A percentile compares a stretch with the other conserved stretches of the same genome.
These are phyloP conservation scores for Furcasterigmium sp. DNA, from an alignment of 2,329 filamentous ascomycete species.

Conservation along the genomic window DNA sequence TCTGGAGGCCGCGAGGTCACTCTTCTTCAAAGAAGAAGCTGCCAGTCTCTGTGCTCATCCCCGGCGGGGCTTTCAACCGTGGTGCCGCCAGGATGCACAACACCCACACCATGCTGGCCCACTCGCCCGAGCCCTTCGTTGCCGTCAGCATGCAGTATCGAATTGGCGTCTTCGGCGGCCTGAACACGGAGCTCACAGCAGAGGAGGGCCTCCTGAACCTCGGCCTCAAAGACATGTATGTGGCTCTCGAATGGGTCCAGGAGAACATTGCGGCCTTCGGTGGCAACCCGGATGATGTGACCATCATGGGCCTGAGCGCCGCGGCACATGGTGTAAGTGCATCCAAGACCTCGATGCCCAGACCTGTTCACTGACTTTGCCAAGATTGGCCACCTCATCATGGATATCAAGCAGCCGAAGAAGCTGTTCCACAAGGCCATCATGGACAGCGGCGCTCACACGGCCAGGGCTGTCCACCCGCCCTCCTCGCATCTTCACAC, in stretches of 20 bases:
- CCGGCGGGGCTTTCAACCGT: constrained; percentile 30
- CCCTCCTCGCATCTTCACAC: constrained; percentile 18
- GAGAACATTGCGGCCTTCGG: constrained; percentile 46
- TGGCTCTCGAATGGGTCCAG: constrained; percentile 43
- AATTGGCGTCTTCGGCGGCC: constrained; percentile 54
- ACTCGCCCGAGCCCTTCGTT: constrained; percentile 38
- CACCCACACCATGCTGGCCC: constrained; percentile 56
- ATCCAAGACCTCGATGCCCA: not conserved
- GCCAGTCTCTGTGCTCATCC: constrained; percentile 54
- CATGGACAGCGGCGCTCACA: constrained; percentile 24
- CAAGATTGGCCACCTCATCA: constrained; percentile 23
- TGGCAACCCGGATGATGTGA: constrained; percentile 40
- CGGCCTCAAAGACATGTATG: constrained; percentile 44
- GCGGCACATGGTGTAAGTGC: constrained; percentile 23
- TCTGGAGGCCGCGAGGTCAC: constrained; percentile 8
- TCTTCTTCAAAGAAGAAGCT: constrained; percentile 24
- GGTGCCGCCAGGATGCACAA: constrained; percentile 32
- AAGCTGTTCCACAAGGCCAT: constrained; percentile 24
- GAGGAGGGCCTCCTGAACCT: constrained; percentile 49
- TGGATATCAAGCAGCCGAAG: constrained; percentile 24
- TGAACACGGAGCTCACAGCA: constrained; percentile 44
- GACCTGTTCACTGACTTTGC: not conserved
- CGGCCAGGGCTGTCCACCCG: constrained; percentile 20
- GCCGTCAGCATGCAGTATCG: constrained; percentile 40
- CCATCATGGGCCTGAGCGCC: constrained; percentile 38